Evolutionary conservation across 2,329 filamentous ascomycete species (phyloP), one percentile per base, ranked within the genome.

Genomic region (Dactylonectria estremocensis): DNA sequence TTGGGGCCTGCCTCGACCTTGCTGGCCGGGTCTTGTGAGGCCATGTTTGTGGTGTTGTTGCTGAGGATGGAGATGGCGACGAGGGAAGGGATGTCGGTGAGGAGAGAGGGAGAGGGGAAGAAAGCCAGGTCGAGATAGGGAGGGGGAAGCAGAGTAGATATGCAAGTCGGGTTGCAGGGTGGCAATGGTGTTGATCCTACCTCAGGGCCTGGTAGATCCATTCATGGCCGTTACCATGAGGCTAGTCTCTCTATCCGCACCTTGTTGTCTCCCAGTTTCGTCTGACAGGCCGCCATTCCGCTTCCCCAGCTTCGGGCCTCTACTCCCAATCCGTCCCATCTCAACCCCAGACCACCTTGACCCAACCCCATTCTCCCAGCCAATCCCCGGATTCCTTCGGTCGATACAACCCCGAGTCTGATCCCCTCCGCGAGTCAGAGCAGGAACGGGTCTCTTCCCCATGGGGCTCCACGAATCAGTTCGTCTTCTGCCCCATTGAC

Each of bases 161-260:
- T 67, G 69, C 56, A 61, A 57, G 62, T 54, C 61, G 70, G 65
- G 61, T 37, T 71, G 68, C 67, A 58, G 69, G 59, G 64, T 55
- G 40, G 22, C 31, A 33, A 13, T 49, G 40, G 53, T 16, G 40
- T 40, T 54, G 62, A 48, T 55, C n/a, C 55, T 18, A 49, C 43
- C 54, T 20, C 8, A 40, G 54, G 35, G 54, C 11, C 35, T 11
- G 13, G 9, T 37, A 14, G 35, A 37, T 37, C 35, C 35, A 37
- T 37, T 10, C 35, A 9, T 6, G 35, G 5, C 35, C 35, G 35
- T 37, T 37, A 37, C 35, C 13, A 37, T 37, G 5, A 37, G 35
- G 5, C 35, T 37, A 37, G 35, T 37, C 35, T 37, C 5, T 33
- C 28, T 37, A 31, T 54, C 28, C 28, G 33, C n/a, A 20, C 46